Evolutionary conservation across 106 monocot genomes (phyloP), one percentile per base, ranked within the genome.

Genomic region (Alisma plantagoaquatica): DNA sequence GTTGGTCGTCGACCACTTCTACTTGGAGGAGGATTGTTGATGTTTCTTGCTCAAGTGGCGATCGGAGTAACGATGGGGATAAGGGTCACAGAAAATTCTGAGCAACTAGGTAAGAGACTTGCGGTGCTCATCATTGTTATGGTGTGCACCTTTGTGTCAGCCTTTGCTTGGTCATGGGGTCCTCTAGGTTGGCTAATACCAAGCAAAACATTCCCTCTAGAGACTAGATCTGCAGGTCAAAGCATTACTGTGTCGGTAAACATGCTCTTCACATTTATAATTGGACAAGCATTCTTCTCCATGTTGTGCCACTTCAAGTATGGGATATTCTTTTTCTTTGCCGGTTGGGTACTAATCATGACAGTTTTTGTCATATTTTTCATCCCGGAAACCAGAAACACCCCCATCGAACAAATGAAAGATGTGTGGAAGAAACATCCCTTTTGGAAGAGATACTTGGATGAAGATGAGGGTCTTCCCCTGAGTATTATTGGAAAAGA

Each of bases 161-260:
- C 69, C 29, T 82, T 77, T 33, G 76, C 77, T 2, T 82, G 82
- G 82, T 82, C 82, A 1, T 82, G 82, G 82, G 82, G 82, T 1
- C 82, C 82, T 2, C 60, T 82, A 5, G 76, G 73, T 12, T 82
- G 82, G 82, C 65, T 82, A 21, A 77, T 82, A 14, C 82, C 82
- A 43, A 82, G 82, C 62, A 77, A 82, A 73, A 73, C 56, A 10
- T 82, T 82, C 43, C 77, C 76, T 2, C 46, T 82, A 57, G 82
- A 77, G 60, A 60, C 60, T 15, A 45, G 60, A 28, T 46, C 60
- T 3, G 60, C 46, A n/a, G 60, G 60, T 0, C 46, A 28, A 29
- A 46, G 45, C 25, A 46, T 60, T 26, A 46, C 60, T 41, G 60
- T 60, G 24, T 46, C 45, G 45, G 44, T 46, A 27, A 60, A 60